phyloP scores from a whole-genome alignment of 352 stramenopile species.

The Detonula confervacea region DNA sequence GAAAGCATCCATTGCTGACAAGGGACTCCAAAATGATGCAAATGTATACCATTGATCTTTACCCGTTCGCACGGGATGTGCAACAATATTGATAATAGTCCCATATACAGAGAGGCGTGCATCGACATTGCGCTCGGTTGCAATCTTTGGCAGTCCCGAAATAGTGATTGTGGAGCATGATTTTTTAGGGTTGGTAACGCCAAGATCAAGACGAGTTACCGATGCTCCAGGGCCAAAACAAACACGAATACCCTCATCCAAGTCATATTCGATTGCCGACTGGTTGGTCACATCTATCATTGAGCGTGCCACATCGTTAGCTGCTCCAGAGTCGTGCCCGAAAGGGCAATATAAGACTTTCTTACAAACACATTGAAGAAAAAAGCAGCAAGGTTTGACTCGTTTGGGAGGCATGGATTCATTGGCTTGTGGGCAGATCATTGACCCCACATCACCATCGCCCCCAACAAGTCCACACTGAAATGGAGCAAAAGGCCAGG shows the following conservation, averaged over 20 bases:
- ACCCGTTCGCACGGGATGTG: not conserved
- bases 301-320: not conserved
- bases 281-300: not conserved
- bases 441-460: not conserved
- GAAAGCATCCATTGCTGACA: not conserved
- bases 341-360: not conserved
- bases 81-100: not conserved
- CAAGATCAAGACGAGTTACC: not conserved
- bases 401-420: not conserved
- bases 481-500: not conserved
- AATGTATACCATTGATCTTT: not conserved
- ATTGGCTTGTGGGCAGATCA: not conserved
- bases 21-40: slow-evolving; percentile 5
- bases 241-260: not conserved
- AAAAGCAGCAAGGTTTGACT: not conserved
- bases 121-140: not conserved
- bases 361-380: not conserved
- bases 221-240: slow-evolving; percentile 2
- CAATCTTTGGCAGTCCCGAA: not conserved
- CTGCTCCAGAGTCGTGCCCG: not conserved
- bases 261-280: not conserved
- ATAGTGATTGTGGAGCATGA: not conserved
- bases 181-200: not conserved
- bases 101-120: slow-evolving; percentile 3
- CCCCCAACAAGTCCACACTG: not conserved